A percentile compares a stretch with the other conserved stretches of the same genome.
phyloP scores from a whole-genome alignment of 768 basidiomycete species.

The Boletus eberwhitei region DNA sequence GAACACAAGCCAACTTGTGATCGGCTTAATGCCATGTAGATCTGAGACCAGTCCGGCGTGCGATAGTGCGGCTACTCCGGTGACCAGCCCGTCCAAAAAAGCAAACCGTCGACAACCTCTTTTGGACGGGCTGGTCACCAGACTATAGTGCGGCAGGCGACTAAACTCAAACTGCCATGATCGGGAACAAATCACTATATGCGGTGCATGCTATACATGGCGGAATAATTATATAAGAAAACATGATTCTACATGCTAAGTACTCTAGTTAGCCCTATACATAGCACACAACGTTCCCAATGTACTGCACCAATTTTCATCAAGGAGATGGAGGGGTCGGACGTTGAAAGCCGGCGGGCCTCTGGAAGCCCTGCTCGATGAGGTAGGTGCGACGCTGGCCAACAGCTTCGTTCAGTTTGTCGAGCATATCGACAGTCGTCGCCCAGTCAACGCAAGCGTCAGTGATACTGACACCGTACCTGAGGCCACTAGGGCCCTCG shows the following conservation, averaged over 20 bases:
- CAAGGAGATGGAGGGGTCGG: slow-evolving; percentile 9
- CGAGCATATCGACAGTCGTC: slow-evolving; percentile 71
- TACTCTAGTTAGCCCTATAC: neutral
- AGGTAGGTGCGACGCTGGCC: slow-evolving; percentile 24
- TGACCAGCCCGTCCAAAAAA: too few relatives aligned
- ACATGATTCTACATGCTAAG: neutral
- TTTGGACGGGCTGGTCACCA: too few relatives aligned
- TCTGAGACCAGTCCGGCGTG: too few relatives aligned
- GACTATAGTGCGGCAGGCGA: too few relatives aligned
- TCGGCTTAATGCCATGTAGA: too few relatives aligned
- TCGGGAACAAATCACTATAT: neutral
- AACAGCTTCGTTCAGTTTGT: slow-evolving; percentile 55
- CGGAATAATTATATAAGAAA: neutral
- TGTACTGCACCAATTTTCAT: neutral
- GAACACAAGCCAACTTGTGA: too few relatives aligned
- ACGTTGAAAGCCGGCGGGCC: slow-evolving; percentile 29
- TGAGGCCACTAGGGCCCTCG: slow-evolving; percentile 62
- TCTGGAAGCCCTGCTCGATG: slow-evolving; percentile 24
- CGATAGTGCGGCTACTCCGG: too few relatives aligned
- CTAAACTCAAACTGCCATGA: too few relatives aligned
- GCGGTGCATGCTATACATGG: neutral
- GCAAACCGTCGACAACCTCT: too few relatives aligned
- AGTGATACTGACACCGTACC: slow-evolving; percentile 83
- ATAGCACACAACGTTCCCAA: neutral
- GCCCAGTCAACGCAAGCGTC: slow-evolving; percentile 92